Percentiles rank a stretch among this genome's conserved stretches.
These are phyloP conservation scores for Paraglomus brasilianum DNA, from an alignment of 192 early-diverging fungal species.

Conservation along the genomic window DNA sequence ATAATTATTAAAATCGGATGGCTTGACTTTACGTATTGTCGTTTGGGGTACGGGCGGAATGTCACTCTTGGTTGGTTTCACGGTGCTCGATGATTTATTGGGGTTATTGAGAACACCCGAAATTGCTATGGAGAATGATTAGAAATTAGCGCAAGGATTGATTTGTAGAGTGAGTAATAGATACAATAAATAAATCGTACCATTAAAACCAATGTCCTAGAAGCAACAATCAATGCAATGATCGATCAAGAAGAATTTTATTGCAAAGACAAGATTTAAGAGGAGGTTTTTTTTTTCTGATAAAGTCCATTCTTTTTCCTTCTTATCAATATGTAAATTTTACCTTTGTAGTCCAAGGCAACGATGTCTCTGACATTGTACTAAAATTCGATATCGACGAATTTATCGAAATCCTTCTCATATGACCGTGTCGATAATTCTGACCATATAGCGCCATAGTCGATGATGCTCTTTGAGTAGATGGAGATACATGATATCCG, in stretches of 20 bases:
- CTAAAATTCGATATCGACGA: slow-evolving; percentile 41
- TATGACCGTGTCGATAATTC: not conserved
- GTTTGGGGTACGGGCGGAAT: slow-evolving; percentile 58
- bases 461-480: slow-evolving; percentile 25
- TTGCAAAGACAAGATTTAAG: too few relatives aligned
- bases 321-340: too few relatives aligned
- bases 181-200: slow-evolving; percentile 36
- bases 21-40: slow-evolving; percentile 64
- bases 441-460: slow-evolving; percentile 20
- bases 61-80: slow-evolving; percentile 55
- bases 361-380: slow-evolving; percentile 50
- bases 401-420: slow-evolving; percentile 26
- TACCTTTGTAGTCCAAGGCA: slow-evolving; percentile 59
- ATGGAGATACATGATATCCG: slow-evolving; percentile 7
- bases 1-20: slow-evolving; percentile 86
- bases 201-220: slow-evolving; percentile 77
- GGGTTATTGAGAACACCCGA: slow-evolving; percentile 76
- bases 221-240: too few relatives aligned
- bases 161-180: slow-evolving; percentile 2
- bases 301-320: too few relatives aligned
- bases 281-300: too few relatives aligned
- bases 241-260: too few relatives aligned
- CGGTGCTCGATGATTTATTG: slow-evolving; percentile 41
- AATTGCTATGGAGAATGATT: slow-evolving; percentile 31
- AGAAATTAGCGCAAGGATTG: not conserved